Base-by-base conservation (phyloP, 2,329 filamentous ascomycete species). In the Neonectria ditissima region DNA sequence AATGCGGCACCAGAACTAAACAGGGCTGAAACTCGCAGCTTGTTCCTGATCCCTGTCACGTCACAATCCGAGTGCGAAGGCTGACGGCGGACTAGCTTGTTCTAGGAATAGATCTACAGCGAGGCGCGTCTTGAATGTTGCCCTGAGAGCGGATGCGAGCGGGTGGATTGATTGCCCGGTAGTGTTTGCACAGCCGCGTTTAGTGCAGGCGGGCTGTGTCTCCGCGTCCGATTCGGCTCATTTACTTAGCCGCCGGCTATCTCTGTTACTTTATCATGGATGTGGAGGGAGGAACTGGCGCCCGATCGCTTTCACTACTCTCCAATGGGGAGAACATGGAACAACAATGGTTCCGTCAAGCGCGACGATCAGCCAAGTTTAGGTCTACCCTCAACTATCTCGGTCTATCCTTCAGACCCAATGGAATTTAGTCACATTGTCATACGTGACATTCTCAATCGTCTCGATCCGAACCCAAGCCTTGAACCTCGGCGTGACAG, bases 1-100 rank as follows among this genome's bases (percentile, higher is more conserved):
- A 50, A 50, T 8, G 44, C 26, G 47, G 47, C 47, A 50, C 45
- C 11, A 2, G 14, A 11, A 14, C 5, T 10, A 18, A 20, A 48
- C 9, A 50, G 47, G 47, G 47, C 47, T 50, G 47, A 50, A 20
- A 50, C 26, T 26, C 26, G n/a, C 28, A 50, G 14, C 47, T 26
- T 34, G 5, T 3, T n/a, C 24, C 28, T 34, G 24, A 26, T 26
- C 24, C 24, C 24, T 26, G 24, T 26, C 24, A n/a, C n/a, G n/a
- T n/a, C n/a, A n/a, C n/a, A n/a, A n/a, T 26, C 44, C 44, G 44
- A 47, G 44, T 47, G 44, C 44, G 44, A 47, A 13, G 11, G 6
- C 32, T 20, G 37, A 9, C 7, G n/a, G n/a, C 5, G n/a, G 37
- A 47, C 47, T 50, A 50, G 28, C 47, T 50, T 7, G 28, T 14